phyloP scores from a whole-genome alignment of 177 flowering plant genomes.

The Vitis hybrid region DNA sequence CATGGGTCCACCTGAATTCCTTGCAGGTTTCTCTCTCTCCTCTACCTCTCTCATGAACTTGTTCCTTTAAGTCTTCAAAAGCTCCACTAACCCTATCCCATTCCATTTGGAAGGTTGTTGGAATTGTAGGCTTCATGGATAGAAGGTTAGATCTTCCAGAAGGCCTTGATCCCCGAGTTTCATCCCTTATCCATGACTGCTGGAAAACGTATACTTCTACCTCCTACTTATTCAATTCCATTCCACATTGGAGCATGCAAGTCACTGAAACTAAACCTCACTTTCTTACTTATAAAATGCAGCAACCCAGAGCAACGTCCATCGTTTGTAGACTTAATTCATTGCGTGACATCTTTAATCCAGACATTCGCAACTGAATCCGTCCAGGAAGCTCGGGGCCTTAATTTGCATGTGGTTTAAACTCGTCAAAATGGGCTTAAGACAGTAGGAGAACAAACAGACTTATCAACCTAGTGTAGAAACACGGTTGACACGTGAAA shows the following conservation, averaged over 20 bases:
- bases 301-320: conserved; percentile 59
- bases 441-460: no score
- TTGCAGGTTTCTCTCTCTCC: conserved; percentile 54
- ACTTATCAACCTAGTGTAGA: no score
- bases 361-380: conserved; percentile 14
- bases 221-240: background rate
- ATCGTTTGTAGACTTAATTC: conserved; percentile 56
- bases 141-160: conserved; percentile 80
- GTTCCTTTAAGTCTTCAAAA: background rate
- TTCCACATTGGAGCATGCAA: background rate
- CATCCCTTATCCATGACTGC: conserved; percentile 68
- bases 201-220: conserved; percentile 61
- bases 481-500: no score
- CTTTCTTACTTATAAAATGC: conserved; percentile 12
- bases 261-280: background rate
- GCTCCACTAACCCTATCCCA: background rate
- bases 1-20: conserved; percentile 69
- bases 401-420: background rate
- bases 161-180: conserved; percentile 59
- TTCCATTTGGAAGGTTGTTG: conserved; percentile 61
- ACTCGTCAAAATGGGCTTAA: no score
- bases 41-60: background rate
- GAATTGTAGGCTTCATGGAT: conserved; percentile 89
- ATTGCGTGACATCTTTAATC: conserved; percentile 31
- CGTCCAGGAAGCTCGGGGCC: conserved; percentile 10